Base-by-base conservation (phyloP, 148 eudicot species). In the Bassia scoparia region DNA sequence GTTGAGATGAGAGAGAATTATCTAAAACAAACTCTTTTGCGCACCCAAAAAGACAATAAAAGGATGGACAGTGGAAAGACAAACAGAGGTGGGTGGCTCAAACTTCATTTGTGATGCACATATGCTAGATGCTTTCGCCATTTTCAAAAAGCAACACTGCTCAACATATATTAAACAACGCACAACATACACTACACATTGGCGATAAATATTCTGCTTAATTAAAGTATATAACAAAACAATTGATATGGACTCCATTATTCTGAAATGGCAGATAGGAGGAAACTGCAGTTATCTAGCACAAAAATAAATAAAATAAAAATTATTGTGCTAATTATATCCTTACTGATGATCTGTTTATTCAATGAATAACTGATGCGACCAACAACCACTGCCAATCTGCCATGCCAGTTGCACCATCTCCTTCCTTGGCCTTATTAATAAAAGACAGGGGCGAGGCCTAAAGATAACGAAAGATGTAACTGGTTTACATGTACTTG, bases 51-150 rank as follows among this genome's bases (percentile, higher is more conserved):
- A 37, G 43, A 46, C 17, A 59, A 59, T 59, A 16, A 59, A 59
- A 7, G 35, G 11, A 2, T 29, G 35, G 16, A 3, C 27, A 30
- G 33, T 15, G 17, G 21, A 29, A 56, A 14, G 61, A 17, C 4
- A 56, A 56, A 31, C 61, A 24, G 61, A 48, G 52, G 16, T 48
- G 12, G 16, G 52, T 2, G 11, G 46, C 46, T 41, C 61, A 59
- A 29, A 29, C 34, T 12, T 59, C 15, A 16, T 24, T 29, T 59
- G 15, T 59, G 35, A 27, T 27, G 62, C 62, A 59, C 0, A 59
- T 15, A 59, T 59, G 62, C 34, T 59, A 59, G 55, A 27, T 59
- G 62, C 62, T 59, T 59, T 59, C 62, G n/a, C 33, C 62, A 59
- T 14, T 1, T 59, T 20, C 61, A 59, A 37, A 59, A 29, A 26